phyloP scores from a whole-genome alignment of 1,284 basidiomycete species.

The Leccinum subrobustum region DNA sequence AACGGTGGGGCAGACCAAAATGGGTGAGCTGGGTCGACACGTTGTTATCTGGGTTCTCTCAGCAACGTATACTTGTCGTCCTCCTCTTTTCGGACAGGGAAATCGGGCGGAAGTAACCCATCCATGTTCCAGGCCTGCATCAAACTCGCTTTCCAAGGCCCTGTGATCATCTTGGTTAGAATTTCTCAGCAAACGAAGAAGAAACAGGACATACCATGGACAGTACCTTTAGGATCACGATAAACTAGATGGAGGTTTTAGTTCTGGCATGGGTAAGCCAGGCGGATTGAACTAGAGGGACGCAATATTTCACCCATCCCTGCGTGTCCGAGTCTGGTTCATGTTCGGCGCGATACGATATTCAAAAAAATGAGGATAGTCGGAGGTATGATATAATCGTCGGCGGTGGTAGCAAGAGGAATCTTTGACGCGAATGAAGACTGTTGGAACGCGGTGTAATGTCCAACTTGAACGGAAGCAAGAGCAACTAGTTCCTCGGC shows the following conservation, averaged over 20 bases:
- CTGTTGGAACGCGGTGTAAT: constrained; percentile 88
- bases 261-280: constrained; percentile 70
- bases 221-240: constrained; percentile 70
- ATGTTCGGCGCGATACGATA: constrained; percentile 52
- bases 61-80: constrained; percentile 65
- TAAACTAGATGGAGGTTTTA: constrained; percentile 66
- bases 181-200: neutral
- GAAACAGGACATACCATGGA: constrained; percentile 68
- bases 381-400: constrained; percentile 79
- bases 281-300: constrained; percentile 74
- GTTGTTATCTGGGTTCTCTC: constrained; percentile 70
- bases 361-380: constrained; percentile 69
- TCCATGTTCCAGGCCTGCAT: constrained; percentile 88
- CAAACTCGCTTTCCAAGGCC: constrained; percentile 79
- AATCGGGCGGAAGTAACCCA: constrained; percentile 72
- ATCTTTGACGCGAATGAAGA: constrained; percentile 79
- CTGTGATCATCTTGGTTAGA: constrained; percentile 38
- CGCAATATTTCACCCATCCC: constrained; percentile 47
- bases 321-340: constrained; percentile 48
- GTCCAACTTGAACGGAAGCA: constrained; percentile 67
- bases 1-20: constrained; percentile 56
- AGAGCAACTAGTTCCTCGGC: constrained; percentile 69
- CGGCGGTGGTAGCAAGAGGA: constrained; percentile 80
- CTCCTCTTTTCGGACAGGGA: constrained; percentile 74
- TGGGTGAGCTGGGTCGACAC: constrained; percentile 73